Base-by-base conservation (phyloP, 2,329 filamentous ascomycete species). In the Volutella citrinella region DNA sequence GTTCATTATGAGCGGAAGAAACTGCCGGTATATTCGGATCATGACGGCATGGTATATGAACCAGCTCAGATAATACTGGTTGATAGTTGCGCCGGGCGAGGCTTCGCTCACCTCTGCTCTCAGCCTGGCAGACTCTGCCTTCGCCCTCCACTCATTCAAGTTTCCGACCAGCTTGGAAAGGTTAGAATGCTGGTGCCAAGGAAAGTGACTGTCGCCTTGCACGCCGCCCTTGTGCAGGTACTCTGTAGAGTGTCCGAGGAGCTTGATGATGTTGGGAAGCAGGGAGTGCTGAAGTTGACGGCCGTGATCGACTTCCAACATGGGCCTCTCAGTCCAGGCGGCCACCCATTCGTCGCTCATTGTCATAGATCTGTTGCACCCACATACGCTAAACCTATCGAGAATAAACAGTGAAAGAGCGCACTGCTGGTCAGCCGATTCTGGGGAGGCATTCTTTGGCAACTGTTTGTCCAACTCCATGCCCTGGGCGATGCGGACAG, bases 121-220 rank as follows among this genome's bases (percentile, higher is more conserved):
- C 4, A 38, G n/a, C n/a, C n/a, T 30, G 14, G 23, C 27, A 7
- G 15, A 15, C 5, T 38, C 25, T 3, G 18, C 31, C 10, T 12
- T 19, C 10, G 19, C 17, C 10, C 27, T 32, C 40, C 38, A 41
- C 10, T 32, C 27, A 3, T 14, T 21, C 10, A 43, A 13, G 7
- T 41, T 31, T 9, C 25, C 12, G 12, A 38, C 28, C 4, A 43
- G 20, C 6, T 22, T 13, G 10, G 40, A 37, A 10, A 43, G 34
- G 15, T 32, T 41, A 6, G 40, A 43, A 25, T 31, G 28, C 15
- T 29, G 37, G 16, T 43, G 40, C 40, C 40, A 43, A 4, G 40
- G 40, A 14, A 43, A 43, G 19, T 43, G 40, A 14, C 37, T 43
- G 18, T 43, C 40, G 3, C 40, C 38, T n/a, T 43, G 40, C 10